These are phyloP conservation scores for Mycena chlorophos DNA, from an alignment of 768 basidiomycete species.

Conservation along the genomic window DNA sequence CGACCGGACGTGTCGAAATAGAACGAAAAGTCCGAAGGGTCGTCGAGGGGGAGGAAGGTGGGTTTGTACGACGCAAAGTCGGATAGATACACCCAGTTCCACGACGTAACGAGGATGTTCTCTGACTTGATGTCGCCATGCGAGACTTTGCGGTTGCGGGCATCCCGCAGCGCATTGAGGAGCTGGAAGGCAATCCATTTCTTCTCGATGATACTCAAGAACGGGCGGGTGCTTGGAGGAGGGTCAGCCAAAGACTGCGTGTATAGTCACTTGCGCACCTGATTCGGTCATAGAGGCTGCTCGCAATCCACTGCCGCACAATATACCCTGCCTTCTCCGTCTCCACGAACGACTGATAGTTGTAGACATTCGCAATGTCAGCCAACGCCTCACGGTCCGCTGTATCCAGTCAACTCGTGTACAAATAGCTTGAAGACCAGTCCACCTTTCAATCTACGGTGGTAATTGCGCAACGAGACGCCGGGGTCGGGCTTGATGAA, in stretches of 20 bases:
- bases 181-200: conserved; percentile 98
- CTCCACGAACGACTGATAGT: conserved; percentile 87
- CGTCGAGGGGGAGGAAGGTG: conserved; percentile 90
- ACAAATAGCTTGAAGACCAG: conserved; percentile 11
- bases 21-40: conserved; percentile 96
- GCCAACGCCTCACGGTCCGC: conserved; percentile 82
- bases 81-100: conserved; percentile 93
- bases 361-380: conserved; percentile 87
- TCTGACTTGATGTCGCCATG: conserved; percentile 99
- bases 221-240: conserved; percentile 86
- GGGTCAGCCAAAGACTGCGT: not conserved
- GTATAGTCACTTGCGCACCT: conserved; percentile 56
- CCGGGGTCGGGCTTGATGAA: conserved; percentile 94
- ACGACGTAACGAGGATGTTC: conserved; percentile 94
- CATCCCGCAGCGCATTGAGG: conserved; percentile 79
- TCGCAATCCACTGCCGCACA: conserved; percentile 91
- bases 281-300: conserved; percentile 94
- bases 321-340: conserved; percentile 96
- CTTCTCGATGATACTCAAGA: conserved; percentile 89
- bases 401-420: conserved; percentile 31
- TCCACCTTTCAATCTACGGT: conserved; percentile 75
- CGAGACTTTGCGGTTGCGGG: conserved; percentile 81
- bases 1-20: conserved; percentile 95
- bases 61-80: conserved; percentile 98
- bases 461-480: conserved; percentile 71